Conservation (phyloP, 2,329 filamentous ascomycete genomes). For the Neofusicoccum cordaticola region DNA sequence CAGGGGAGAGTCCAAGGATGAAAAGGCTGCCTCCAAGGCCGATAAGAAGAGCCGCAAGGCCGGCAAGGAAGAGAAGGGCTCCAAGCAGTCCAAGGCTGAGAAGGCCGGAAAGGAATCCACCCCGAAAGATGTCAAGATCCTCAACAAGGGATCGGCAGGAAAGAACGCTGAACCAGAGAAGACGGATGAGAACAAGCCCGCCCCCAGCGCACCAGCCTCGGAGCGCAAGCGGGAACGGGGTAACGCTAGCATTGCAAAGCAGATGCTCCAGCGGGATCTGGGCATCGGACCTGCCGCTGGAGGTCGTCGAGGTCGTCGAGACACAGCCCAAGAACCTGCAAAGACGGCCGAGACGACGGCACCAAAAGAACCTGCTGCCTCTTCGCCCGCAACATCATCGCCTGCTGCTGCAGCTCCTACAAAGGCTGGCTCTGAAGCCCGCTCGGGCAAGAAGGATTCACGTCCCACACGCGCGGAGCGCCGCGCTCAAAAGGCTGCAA, state of each 20-base stretch:
- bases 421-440: constrained; percentile 3
- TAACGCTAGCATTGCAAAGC: constrained; percentile 52
- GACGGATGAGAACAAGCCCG: constrained; percentile 1
- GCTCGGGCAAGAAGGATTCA: constrained; percentile 35
- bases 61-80: constrained; percentile 41
- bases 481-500: constrained; percentile 37
- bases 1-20: constrained; percentile 62
- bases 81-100: constrained; percentile 44
- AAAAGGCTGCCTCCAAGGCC: constrained; percentile 46
- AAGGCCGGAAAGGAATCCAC: constrained; percentile 61
- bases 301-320: constrained; percentile 38
- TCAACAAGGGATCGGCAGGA: constrained; percentile 49
- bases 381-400: constrained; percentile 8
- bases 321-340: constrained; percentile 15
- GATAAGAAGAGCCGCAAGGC: constrained; percentile 38
- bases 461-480: constrained; percentile 38
- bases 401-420: constrained; percentile 18
- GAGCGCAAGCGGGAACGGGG: constrained; percentile 55
- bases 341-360: constrained; percentile 28
- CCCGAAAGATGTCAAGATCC: constrained; percentile 58
- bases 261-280: constrained; percentile 62
- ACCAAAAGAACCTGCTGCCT: constrained; percentile 24
- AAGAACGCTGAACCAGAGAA: constrained; percentile 26
- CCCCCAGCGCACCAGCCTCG: constrained; percentile 29
- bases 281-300: constrained; percentile 50